Conservation (phyloP, 768 basidiomycete genomes). For the Naganishia friedmannii region DNA sequence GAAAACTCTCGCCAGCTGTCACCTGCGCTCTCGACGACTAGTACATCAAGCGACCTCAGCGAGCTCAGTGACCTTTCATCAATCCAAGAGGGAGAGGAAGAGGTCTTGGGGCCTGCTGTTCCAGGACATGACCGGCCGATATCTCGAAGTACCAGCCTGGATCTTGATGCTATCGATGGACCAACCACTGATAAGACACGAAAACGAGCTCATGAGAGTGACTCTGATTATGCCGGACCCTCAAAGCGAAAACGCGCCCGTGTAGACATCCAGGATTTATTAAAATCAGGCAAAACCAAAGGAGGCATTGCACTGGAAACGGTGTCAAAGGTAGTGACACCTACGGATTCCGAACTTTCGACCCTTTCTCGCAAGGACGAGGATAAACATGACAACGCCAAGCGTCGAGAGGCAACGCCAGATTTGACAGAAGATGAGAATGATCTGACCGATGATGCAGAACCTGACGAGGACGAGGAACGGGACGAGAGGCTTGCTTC, state of each 20-base stretch:
- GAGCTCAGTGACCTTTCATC: slow-evolving; percentile 16
- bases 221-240: slow-evolving; percentile 8
- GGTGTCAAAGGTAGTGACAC: background rate
- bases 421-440: background rate
- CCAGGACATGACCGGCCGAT: background rate
- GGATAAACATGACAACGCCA: background rate
- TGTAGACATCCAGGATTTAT: background rate
- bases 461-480: slow-evolving; percentile 24
- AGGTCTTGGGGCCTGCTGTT: background rate
- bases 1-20: background rate
- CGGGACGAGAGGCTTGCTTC: slow-evolving; percentile 20
- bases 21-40: background rate
- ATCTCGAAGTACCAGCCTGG: background rate
- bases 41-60: slow-evolving; percentile 1
- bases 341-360: slow-evolving; percentile 6
- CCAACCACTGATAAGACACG: background rate
- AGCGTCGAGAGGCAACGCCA: background rate
- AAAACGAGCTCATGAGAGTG: slow-evolving; percentile 3
- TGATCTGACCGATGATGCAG: background rate
- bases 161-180: background rate
- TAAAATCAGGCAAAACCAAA: background rate
- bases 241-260: background rate
- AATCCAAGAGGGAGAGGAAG: background rate
- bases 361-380: background rate
- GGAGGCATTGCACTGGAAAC: background rate